Percentiles rank a stretch among this genome's conserved stretches.
Evolutionary conservation across 2,329 filamentous ascomycete species (phyloP).

Genomic region (Alternaria dauci): DNA sequence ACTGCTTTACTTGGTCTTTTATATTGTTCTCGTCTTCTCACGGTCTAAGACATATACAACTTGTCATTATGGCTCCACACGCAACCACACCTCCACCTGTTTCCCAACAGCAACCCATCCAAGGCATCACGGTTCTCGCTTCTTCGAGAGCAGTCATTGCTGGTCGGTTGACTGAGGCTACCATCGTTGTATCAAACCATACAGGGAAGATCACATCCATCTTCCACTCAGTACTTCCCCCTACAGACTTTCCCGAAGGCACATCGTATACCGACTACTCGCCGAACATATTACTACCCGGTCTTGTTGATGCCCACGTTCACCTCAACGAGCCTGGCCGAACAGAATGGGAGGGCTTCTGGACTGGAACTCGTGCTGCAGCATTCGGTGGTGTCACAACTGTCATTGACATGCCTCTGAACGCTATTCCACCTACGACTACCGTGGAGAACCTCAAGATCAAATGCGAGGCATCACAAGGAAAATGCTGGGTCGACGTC

Average conservation of each 20-base stretch:
- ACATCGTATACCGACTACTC: conserved; percentile 84
- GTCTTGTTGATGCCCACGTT: conserved; percentile 94
- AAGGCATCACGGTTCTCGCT: conserved; percentile 75
- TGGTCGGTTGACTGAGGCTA: conserved; percentile 79
- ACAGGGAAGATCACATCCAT: conserved; percentile 88
- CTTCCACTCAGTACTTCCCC: conserved; percentile 75
- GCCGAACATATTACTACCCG: conserved; percentile 84
- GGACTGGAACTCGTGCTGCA: conserved; percentile 90
- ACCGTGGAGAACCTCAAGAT: conserved; percentile 82
- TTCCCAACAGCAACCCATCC: conserved; percentile 37
- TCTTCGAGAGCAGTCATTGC: conserved; percentile 85
- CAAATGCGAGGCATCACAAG: conserved; percentile 83
- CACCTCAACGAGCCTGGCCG: conserved; percentile 96
- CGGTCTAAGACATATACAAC: neutral
- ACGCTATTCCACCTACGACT: conserved; percentile 95
- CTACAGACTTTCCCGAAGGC: conserved; percentile 74
- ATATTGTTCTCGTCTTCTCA: conserved; percentile 17
- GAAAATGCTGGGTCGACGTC: conserved; percentile 98
- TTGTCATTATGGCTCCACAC: conserved; percentile 49
- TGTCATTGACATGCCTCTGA: conserved; percentile 96
- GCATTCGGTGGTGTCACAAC: conserved; percentile 97
- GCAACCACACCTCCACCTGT: conserved; percentile 44
- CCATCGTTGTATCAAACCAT: conserved; percentile 76
- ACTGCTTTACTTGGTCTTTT: conserved; percentile 10
- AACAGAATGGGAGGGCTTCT: conserved; percentile 98